A percentile compares a stretch with the other conserved stretches of the same genome.
Evolutionary conservation across 1,139 yeast genomes (phyloP).

Genomic region (Yamadazyma siamensis): DNA sequence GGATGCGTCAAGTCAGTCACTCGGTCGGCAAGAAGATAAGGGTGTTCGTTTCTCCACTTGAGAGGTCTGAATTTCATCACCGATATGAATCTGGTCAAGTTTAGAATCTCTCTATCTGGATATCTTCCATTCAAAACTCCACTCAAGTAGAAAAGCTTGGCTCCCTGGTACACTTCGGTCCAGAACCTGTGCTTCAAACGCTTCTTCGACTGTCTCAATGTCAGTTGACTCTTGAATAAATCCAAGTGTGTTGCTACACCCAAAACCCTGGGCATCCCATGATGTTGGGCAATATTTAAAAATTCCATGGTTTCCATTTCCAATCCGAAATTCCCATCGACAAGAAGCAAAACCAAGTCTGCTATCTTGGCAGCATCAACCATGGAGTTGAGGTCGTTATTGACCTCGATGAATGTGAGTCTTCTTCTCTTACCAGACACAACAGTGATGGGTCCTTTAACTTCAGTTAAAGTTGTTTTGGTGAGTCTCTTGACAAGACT

Average conservation of each 20-base stretch:
- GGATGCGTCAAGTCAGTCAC: slow-evolving; percentile 97
- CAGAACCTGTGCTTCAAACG: slow-evolving; percentile 92
- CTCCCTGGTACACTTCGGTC: slow-evolving; percentile 99
- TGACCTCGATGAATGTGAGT: slow-evolving; percentile 88
- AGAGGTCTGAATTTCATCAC: slow-evolving; percentile 98
- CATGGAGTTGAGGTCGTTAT: slow-evolving; percentile 93
- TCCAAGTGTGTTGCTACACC: slow-evolving; percentile 97
- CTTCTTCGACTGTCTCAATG: slow-evolving; percentile 88
- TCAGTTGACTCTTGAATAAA: slow-evolving; percentile 83
- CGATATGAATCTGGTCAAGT: slow-evolving; percentile 86
- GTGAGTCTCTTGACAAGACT: slow-evolving; percentile 85
- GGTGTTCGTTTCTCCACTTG: slow-evolving; percentile 98
- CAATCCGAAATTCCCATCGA: slow-evolving; percentile 96
- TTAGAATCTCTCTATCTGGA: slow-evolving; percentile 93
- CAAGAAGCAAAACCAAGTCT: slow-evolving; percentile 80
- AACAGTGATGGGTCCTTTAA: slow-evolving; percentile 96
- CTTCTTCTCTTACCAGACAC: slow-evolving; percentile 95
- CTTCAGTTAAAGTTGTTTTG: slow-evolving; percentile 80
- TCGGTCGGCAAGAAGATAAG: slow-evolving; percentile 87
- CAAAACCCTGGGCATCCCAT: slow-evolving; percentile 96
- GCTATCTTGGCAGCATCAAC: slow-evolving; percentile 95
- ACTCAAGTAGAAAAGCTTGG: slow-evolving; percentile 87
- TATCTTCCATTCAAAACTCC: slow-evolving; percentile 97
- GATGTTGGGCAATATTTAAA: slow-evolving; percentile 91
- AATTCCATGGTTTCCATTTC: slow-evolving; percentile 99